These are phyloP conservation scores for Eucalyptus grandis DNA, from an alignment of 345 rosid species.

Conservation along the genomic window DNA sequence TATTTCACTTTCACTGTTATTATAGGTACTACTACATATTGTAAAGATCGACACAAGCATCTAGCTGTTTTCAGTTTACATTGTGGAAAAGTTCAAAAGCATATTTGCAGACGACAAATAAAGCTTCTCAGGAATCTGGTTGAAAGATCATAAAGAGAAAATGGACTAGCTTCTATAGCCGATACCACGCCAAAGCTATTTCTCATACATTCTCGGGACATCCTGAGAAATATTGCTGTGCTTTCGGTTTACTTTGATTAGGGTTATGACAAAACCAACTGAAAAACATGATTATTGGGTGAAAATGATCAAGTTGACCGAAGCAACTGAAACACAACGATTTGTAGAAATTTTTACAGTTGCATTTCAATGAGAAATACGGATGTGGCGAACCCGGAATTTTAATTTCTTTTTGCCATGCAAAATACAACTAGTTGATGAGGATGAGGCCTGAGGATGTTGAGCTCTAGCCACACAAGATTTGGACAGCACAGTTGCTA, in stretches of 20 bases:
- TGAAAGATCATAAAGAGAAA: neutral
- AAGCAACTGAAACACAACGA: neutral
- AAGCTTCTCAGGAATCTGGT: neutral
- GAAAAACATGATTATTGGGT: neutral
- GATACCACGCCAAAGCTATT: neutral
- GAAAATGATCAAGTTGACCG: neutral
- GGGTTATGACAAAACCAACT: neutral
- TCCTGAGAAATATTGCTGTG: neutral
- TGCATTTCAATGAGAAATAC: neutral
- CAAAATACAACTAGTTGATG: neutral
- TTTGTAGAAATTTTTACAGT: neutral
- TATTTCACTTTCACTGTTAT: neutral
- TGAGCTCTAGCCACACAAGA: neutral
- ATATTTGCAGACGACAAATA: neutral
- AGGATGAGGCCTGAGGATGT: neutral
- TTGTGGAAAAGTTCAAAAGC: neutral
- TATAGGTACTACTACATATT: neutral
- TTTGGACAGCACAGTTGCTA: neutral
- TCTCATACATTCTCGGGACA: neutral
- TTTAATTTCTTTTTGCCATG: neutral
- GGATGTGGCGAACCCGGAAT: neutral
- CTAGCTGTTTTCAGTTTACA: neutral
- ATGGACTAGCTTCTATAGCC: neutral
- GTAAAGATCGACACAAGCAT: neutral
- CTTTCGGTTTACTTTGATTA: neutral